phyloP scores from a whole-genome alignment of 2,329 filamentous ascomycete genomes.

The Penicillium sp. region DNA sequence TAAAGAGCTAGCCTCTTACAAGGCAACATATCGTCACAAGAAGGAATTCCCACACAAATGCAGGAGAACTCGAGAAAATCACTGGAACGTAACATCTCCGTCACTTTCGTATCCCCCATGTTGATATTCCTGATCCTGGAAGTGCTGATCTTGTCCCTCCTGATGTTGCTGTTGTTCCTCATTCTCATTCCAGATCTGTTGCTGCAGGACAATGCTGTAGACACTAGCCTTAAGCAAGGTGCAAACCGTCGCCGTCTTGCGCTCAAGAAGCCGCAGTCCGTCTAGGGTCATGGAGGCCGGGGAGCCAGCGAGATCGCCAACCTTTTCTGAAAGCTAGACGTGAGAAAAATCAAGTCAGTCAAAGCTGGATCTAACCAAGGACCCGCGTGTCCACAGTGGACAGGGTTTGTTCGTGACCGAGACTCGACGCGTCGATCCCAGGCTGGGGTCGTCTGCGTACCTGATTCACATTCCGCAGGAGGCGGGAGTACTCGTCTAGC shows the following conservation, averaged over 20 bases:
- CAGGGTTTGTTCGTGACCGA: not conserved
- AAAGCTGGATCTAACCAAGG: not conserved
- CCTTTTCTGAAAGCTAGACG: constrained; percentile 37
- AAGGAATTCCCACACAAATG: not conserved
- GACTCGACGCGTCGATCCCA: not conserved
- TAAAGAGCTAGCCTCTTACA: constrained; percentile 1
- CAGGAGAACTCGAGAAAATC: constrained; percentile 4
- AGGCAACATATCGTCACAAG: not conserved
- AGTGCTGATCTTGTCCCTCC: constrained; percentile 28
- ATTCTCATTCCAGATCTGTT: constrained; percentile 79
- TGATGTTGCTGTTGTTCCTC: constrained; percentile 37
- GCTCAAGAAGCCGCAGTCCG: constrained; percentile 81
- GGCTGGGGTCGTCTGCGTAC: constrained; percentile 51
- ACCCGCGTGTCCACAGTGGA: not conserved
- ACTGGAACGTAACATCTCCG: constrained; percentile 34
- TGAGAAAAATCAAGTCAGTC: not conserved
- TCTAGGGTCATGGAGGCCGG: constrained; percentile 76
- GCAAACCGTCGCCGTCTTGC: constrained; percentile 93
- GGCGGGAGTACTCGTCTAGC: constrained; percentile 85
- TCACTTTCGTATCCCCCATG: constrained; percentile 23
- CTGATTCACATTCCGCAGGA: constrained; percentile 89
- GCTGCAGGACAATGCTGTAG: constrained; percentile 97
- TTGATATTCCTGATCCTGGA: constrained; percentile 25
- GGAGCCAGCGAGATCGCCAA: constrained; percentile 64
- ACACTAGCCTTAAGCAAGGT: constrained; percentile 97